Conservation (phyloP, 139 green algal species). For the Chlamydomonas schloesseri region DNA sequence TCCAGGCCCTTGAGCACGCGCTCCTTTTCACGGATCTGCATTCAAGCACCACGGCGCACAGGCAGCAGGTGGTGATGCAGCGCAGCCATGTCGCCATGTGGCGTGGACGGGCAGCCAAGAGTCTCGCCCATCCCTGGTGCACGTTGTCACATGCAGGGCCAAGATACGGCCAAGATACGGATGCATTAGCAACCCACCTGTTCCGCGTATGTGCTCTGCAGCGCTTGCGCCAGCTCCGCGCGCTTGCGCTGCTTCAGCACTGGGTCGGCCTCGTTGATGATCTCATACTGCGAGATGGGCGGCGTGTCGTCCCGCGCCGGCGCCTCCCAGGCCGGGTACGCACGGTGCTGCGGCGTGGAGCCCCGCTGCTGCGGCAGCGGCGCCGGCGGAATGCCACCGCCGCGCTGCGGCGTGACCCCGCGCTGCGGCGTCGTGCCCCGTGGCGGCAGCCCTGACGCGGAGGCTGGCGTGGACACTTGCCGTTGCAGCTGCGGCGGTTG, state of each 20-base stretch:
- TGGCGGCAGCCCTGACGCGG: too few species aligned
- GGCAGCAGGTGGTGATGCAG: neutral
- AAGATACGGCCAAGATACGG: too few species aligned
- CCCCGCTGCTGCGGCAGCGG: neutral
- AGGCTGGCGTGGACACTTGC: too few species aligned
- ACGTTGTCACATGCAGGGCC: too few species aligned
- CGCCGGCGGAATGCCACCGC: too few species aligned
- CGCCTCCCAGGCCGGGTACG: neutral
- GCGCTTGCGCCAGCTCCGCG: conserved; percentile 36
- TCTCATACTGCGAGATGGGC: conserved; percentile 47
- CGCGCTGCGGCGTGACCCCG: too few species aligned
- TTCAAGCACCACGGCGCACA: neutral
- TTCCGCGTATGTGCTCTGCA: conserved; percentile 45
- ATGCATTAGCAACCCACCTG: conserved; percentile 11
- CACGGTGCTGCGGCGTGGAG: neutral
- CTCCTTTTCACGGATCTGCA: conserved; percentile 53
- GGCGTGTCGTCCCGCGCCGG: conserved; percentile 1
- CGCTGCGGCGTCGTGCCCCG: too few species aligned
- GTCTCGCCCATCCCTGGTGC: neutral
- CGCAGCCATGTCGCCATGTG: too few species aligned
- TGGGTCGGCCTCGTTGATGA: conserved; percentile 35
- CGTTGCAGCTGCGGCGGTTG: neutral
- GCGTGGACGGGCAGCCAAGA: neutral
- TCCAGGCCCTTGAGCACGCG: conserved; percentile 30
- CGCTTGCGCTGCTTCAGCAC: conserved; percentile 38